Base-by-base conservation (phyloP, 2,329 filamentous ascomycete genomes). In the Sordariomycetes sp. region DNA sequence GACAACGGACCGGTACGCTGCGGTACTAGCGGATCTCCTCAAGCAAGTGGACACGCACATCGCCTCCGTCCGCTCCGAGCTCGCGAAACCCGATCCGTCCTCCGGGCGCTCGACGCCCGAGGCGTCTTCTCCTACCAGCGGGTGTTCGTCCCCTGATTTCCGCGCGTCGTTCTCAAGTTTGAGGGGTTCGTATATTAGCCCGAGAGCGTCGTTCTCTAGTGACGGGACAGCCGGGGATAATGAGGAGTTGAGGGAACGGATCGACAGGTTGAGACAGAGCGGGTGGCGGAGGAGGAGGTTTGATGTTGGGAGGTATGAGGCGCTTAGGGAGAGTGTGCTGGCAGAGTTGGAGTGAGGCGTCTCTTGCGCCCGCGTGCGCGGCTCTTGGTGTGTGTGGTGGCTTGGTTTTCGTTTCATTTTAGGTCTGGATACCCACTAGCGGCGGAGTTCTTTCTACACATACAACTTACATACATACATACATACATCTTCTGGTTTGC, bases 281-380 rank as follows among this genome's bases (percentile, higher is more conserved):
- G 79, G 79, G 2, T 83, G 80, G 80, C 74, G 73, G 63, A 69
- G 80, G 32, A 75, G 75, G 61, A 74, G 80, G 24, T 84, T 84
- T 61, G 76, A 84, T 60, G 68, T 69, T 6, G 66, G 69, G 52
- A 72, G 76, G 42, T 83, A 84, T 63, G 75, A 80, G 64, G 71
- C 72, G 22, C 68, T 83, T 10, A 69, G 77, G 15, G 76, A 78
- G 62, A 72, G 68, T 55, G 79, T 74, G 45, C 66, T 82, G 57
- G 73, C 74, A 2, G 80, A 83, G 62, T 67, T 82, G 50, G 60
- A 64, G 15, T 70, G 59, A 65, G 42, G 36, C 36, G 3, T 56
- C 24, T 45, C 53, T 57, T 55, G 54, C 59, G 61, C 42, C n/a
- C n/a, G 8, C 13, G n/a, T 36, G 7, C 25, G 3, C 25, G 35